Conservation (phyloP, 805 yeast genomes). For the Vanderwaltozyma yarrowii region DNA sequence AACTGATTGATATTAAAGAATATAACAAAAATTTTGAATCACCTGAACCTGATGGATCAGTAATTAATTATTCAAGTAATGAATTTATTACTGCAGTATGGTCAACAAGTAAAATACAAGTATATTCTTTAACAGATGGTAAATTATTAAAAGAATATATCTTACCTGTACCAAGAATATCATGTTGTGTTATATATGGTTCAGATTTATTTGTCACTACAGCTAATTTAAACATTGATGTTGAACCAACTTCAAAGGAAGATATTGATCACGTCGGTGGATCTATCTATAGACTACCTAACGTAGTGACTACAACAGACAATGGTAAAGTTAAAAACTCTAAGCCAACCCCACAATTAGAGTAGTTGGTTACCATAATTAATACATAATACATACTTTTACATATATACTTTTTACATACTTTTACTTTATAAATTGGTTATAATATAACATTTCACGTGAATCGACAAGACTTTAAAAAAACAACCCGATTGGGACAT, state of each 20-base stretch:
- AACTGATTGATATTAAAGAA: slow-evolving; percentile 31
- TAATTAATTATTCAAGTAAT: slow-evolving; percentile 41
- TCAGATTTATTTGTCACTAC: slow-evolving; percentile 59
- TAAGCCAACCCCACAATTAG: not conserved
- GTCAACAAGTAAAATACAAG: slow-evolving; percentile 47
- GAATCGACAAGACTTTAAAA: too few species aligned
- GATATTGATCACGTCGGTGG: slow-evolving; percentile 49
- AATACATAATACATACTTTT: too few species aligned
- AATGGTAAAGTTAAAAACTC: not conserved
- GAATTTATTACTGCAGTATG: slow-evolving; percentile 59
- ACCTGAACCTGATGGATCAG: slow-evolving; percentile 77
- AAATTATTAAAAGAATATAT: slow-evolving; percentile 38
- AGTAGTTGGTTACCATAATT: too few species aligned
- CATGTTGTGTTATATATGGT: slow-evolving; percentile 63
- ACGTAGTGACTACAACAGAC: slow-evolving; percentile 3
- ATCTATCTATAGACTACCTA: slow-evolving; percentile 36
- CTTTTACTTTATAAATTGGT: too few species aligned
- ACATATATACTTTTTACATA: too few species aligned
- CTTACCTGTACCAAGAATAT: slow-evolving; percentile 54
- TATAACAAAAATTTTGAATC: slow-evolving; percentile 15
- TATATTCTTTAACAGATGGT: slow-evolving; percentile 38
- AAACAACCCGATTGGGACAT: too few species aligned
- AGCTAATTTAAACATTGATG: slow-evolving; percentile 35
- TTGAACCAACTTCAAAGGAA: slow-evolving; percentile 28
- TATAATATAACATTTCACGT: too few species aligned